Conservation (phyloP, 2,329 filamentous ascomycete species). For the Metarhizium album region DNA sequence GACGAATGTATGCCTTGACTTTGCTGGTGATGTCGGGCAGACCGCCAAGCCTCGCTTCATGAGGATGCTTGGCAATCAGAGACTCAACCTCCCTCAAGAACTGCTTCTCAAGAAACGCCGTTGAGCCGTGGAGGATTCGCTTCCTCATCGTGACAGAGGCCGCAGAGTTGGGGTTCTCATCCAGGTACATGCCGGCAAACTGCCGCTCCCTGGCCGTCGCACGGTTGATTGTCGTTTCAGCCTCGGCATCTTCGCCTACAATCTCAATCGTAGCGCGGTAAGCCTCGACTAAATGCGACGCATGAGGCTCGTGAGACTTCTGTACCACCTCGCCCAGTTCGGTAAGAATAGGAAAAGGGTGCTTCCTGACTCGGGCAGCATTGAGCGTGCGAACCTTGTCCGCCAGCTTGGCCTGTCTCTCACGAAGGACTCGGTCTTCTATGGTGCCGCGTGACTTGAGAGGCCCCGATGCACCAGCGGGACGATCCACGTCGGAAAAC, state of each 20-base stretch:
- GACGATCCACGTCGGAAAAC: constrained; percentile 59
- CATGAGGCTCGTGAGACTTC: constrained; percentile 58
- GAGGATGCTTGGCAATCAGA: constrained; percentile 70
- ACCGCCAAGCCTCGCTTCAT: constrained; percentile 82
- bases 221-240: constrained; percentile 47
- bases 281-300: constrained; percentile 66
- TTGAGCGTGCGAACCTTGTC: constrained; percentile 75
- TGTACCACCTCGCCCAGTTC: constrained; percentile 67
- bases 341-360: constrained; percentile 61
- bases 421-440: constrained; percentile 66
- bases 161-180: constrained; percentile 57
- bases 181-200: constrained; percentile 66
- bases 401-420: constrained; percentile 75
- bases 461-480: constrained; percentile 35
- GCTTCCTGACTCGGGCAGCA: constrained; percentile 53
- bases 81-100: constrained; percentile 71
- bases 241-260: constrained; percentile 57
- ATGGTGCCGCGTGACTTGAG: constrained; percentile 35
- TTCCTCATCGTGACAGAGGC: constrained; percentile 60
- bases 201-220: constrained; percentile 62
- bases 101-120: constrained; percentile 66
- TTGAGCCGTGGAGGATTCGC: constrained; percentile 69
- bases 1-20: constrained; percentile 81
- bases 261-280: constrained; percentile 75
- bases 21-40: constrained; percentile 82